Evolutionary conservation across 164 flowering plant genomes (phyloP).

Genomic region (Chimonanthus praecox): DNA sequence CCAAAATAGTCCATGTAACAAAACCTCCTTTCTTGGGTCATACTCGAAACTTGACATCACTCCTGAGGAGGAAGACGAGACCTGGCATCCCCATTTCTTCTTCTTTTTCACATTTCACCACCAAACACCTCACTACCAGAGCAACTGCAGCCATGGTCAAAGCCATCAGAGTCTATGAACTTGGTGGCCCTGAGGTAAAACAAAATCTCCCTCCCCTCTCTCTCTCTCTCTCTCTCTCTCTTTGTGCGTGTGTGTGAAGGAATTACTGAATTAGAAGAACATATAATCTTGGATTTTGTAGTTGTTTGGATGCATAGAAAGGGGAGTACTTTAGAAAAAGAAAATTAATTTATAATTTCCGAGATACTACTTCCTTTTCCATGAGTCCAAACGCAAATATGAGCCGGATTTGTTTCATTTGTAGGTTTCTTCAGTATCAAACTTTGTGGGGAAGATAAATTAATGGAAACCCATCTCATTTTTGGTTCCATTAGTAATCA

Average conservation of each 20-base stretch:
- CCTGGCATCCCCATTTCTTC: too few species aligned
- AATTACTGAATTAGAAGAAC: background rate
- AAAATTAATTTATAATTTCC: background rate
- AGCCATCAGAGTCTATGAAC: constrained; percentile 70
- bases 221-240: background rate
- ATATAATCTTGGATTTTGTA: background rate
- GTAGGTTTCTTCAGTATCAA: background rate
- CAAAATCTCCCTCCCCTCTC: background rate
- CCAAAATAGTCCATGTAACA: too few species aligned
- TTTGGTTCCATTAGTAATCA: background rate
- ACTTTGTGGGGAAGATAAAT: background rate
- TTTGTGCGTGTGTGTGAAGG: background rate
- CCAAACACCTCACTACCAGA: background rate
- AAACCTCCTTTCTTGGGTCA: too few species aligned
- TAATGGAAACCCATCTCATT: background rate
- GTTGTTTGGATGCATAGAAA: background rate
- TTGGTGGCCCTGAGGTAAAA: constrained; percentile 78
- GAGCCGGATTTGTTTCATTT: background rate
- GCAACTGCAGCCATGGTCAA: constrained; percentile 62
- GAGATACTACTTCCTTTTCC: background rate
- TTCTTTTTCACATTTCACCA: background rate
- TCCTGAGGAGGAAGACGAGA: too few species aligned
- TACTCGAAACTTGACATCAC: too few species aligned
- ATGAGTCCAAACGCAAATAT: background rate
- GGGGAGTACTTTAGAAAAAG: background rate